Evolutionary conservation across 129 eudicot species (phyloP), one percentile per base, ranked within the genome.

Genomic region (Arctium lappa): DNA sequence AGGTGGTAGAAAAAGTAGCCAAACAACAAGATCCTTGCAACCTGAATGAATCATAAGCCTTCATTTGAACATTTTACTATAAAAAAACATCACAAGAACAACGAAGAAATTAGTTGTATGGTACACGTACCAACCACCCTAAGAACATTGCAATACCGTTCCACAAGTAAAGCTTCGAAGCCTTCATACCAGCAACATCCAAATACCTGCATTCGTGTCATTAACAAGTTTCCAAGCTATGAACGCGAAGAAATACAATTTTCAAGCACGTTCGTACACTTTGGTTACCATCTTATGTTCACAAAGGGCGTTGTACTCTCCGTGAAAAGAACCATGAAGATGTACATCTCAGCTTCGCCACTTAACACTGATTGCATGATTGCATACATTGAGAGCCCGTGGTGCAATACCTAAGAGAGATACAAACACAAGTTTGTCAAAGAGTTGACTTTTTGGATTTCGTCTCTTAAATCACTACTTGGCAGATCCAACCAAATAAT

Each of bases 301-400:
- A 94, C 93, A 82, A 85, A 91, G 9, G 98, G 98, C 11, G 98
- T 94, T 72, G 98, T 94, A 89, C 75, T 73, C 84, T 94, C 98
- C 7, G 98, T 87, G 79, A 91, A 91, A 82, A 94, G 97, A 86
- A 91, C 90, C 97, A 94, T 87, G 63, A 91, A 80, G 81, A 91
- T 91, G 85, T 94, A 94, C 69, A 86, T 42, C 75, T 86, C 90
- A 1, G 86, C 94, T 84, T 90, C 93, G 15, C 98, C 94, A 40
- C 87, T 90, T 79, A 90, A 78, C 78, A 94, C 86, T 29, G 97
- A 84, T 65, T 81, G 94, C 85, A 86, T 3, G 79, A 91, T 88
- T 12, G 94, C 86, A 86, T 84, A 84, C 88, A 91, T 80, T 2
- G 98, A 94, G 81, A 94, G 94, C 68, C 94, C 98, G 8, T 94